These are phyloP conservation scores for Neurospora hispaniola DNA, from an alignment of 495 filamentous ascomycete species.

Conservation along the genomic window DNA sequence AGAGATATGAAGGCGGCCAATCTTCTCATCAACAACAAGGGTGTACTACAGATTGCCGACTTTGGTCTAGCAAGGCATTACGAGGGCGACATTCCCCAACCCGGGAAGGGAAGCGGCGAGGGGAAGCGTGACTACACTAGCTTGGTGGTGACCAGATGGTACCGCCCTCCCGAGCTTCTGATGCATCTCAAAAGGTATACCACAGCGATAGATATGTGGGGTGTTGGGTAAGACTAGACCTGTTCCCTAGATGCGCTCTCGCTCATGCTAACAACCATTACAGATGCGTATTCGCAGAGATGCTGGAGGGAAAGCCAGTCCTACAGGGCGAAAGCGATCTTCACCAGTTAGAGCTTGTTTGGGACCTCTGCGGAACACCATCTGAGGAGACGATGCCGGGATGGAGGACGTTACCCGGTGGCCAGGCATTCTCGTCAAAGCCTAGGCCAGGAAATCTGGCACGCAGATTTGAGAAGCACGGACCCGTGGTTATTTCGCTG, in stretches of 20 bases:
- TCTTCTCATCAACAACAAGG: conserved; percentile 88
- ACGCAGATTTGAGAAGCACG: conserved; percentile 60
- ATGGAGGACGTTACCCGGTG: conserved; percentile 71
- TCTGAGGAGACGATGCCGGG: conserved; percentile 91
- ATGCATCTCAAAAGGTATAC: conserved; percentile 82
- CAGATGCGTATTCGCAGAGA: conserved; percentile 95
- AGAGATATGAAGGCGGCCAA: conserved; percentile 99
- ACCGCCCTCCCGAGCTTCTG: conserved; percentile 87
- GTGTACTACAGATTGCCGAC: conserved; percentile 92
- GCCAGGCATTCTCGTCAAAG: conserved; percentile 49
- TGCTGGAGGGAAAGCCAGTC: conserved; percentile 91
- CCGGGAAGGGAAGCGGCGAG: conserved; percentile 73
- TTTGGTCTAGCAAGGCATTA: conserved; percentile 93
- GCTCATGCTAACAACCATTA: conserved; percentile 17
- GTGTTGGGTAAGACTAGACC: conserved; percentile 60
- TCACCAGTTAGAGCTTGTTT: conserved; percentile 86
- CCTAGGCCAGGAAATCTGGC: conserved; percentile 58
- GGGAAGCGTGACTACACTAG: conserved; percentile 86
- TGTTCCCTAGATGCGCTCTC: background rate
- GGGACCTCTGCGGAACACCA: conserved; percentile 84
- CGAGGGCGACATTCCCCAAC: conserved; percentile 70
- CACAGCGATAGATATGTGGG: conserved; percentile 96
- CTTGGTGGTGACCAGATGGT: conserved; percentile 94
- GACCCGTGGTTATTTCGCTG: conserved; percentile 56
- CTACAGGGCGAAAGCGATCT: conserved; percentile 78